Evolutionary conservation across 495 filamentous ascomycete genomes (phyloP), one percentile per base, ranked within the genome.

Genomic region (Tuber melanosporum): DNA sequence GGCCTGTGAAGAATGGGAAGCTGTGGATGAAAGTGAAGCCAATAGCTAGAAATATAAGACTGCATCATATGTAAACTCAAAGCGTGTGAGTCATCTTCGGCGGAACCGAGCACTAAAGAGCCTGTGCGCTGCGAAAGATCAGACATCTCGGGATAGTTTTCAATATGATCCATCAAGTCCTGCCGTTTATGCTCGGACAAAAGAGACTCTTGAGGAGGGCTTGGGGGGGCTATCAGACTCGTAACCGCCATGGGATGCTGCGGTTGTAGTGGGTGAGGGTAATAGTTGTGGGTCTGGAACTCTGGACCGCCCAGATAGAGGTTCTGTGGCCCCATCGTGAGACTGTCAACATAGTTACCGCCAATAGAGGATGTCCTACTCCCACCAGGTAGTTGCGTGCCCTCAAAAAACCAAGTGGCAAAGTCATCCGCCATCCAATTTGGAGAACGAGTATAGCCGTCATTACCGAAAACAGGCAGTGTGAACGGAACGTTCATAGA

Each of bases 41-140:
- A 99, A 84, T 93, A 99, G 20, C 94, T 95, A 7, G 90, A 89
- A 81, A 98, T 94, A 83, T 98, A 99, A 14, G 90, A 90, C 85
- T 97, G 93, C 92, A 99, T 96, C 92, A 95, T 97, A 81, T 90
- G 91, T 75, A 94, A 86, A 81, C 95, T 97, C 76, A 98, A 85
- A 81, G 96, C 91, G 83, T 98, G 95, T 44, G 84, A 83, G 52
- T 91, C 82, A 52, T 80, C 79, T 6, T 76, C 73, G 19, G 77
- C 70, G 70, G 74, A 22, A 76, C 14, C 39, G 22, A 62, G 22
- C 72, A 71, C 52, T 70, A 79, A 19, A 36, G 76, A 71, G 32
- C 26, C 14, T 32, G 57, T 14, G 15, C 57, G 57, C 66, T 76
- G 75, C 6, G 46, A 47, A 41, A 39, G 32, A 14, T 76, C 70